Conservation (phyloP, 106 monocot species). For the Iris macrosiphon region DNA sequence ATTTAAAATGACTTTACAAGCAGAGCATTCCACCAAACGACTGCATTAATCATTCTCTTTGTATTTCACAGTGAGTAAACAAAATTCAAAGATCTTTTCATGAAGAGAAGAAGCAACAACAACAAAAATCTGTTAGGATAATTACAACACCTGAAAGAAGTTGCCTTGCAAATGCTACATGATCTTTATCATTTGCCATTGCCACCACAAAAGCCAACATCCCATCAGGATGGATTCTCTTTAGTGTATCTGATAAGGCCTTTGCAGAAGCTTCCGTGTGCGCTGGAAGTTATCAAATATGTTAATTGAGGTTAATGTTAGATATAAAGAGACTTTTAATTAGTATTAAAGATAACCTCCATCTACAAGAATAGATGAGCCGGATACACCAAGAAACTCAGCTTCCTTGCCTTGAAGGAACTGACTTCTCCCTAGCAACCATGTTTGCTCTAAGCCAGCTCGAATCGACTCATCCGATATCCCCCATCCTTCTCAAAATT, state of each 20-base stretch:
- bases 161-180: conserved; percentile 72
- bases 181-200: conserved; percentile 97
- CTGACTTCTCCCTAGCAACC: conserved; percentile 76
- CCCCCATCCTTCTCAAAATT: conserved; percentile 51
- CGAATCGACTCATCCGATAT: conserved; percentile 63
- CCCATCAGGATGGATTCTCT: conserved; percentile 29
- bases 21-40: too few relatives aligned
- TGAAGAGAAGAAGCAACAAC: too few relatives aligned
- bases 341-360: conserved; percentile 50
- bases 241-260: conserved; percentile 59
- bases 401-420: conserved; percentile 52
- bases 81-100: too few relatives aligned
- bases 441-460: conserved; percentile 64
- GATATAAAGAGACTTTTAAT: background rate
- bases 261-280: conserved; percentile 97
- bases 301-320: background rate
- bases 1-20: too few relatives aligned
- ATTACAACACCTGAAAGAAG: conserved; percentile 77
- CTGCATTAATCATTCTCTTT: too few relatives aligned
- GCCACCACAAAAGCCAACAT: conserved; percentile 71
- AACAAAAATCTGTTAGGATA: too few relatives aligned
- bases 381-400: conserved; percentile 43
- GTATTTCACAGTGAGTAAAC: too few relatives aligned
- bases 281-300: conserved; percentile 43
- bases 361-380: conserved; percentile 64